Conservation (phyloP, 2,329 filamentous ascomycete genomes). For the Botrytis hyacinthi region DNA sequence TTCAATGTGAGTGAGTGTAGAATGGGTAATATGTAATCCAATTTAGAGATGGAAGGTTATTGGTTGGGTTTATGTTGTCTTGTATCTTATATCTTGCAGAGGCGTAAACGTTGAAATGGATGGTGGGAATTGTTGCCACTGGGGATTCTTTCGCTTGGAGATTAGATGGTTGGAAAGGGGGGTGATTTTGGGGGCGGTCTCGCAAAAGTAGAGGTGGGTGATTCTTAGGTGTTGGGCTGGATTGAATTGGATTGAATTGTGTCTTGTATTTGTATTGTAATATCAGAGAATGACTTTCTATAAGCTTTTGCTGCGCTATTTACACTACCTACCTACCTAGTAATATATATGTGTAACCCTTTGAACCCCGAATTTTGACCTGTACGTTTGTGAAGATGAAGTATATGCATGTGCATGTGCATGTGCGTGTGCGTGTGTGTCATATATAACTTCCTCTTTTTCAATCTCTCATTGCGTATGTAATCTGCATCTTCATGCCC, state of each 20-base stretch:
- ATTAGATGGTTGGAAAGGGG: background rate
- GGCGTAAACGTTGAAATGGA: no score
- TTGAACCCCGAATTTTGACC: background rate
- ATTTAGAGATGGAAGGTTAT: background rate
- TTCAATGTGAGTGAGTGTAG: background rate
- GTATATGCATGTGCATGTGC: background rate
- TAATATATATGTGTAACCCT: background rate
- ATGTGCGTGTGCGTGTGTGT: no score
- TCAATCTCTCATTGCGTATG: background rate
- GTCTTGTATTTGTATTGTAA: background rate
- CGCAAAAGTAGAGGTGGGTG: no score
- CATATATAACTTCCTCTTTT: background rate
- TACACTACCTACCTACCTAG: background rate
- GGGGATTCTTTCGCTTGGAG: background rate
- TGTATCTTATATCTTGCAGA: background rate
- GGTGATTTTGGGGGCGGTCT: background rate
- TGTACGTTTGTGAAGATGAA: background rate
- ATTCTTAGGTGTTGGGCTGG: no score
- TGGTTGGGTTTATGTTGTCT: background rate
- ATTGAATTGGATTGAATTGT: background rate
- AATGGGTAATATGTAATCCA: background rate
- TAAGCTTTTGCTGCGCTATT: background rate
- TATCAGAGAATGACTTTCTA: background rate
- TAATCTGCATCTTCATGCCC: background rate
- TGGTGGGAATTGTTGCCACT: no score